A percentile compares a stretch with the other conserved stretches of the same genome.
Conservation (phyloP, 2,329 filamentous ascomycete species). For the Mollisiaceae sp. region DNA sequence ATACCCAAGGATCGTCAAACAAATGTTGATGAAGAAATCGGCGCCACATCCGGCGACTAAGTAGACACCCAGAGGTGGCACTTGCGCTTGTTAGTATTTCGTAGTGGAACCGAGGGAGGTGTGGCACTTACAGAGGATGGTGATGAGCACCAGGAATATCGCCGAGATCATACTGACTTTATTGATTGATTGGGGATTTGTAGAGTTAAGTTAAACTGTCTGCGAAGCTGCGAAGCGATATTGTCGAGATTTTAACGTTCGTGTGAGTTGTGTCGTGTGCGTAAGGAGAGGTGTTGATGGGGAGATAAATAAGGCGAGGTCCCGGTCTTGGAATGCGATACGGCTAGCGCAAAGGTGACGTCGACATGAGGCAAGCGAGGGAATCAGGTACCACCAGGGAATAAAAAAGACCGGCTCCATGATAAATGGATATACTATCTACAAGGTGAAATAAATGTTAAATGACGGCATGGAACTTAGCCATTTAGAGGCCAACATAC, state of each 20-base stretch:
- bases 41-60: conserved; percentile 48
- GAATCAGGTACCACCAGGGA: not conserved
- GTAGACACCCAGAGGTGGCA: conserved; percentile 49
- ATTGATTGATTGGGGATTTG: not conserved
- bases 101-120: not conserved
- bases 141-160: conserved; percentile 51
- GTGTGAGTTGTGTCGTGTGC: not conserved
- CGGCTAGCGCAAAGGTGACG: not conserved
- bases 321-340: conserved; percentile 5
- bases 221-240: not conserved
- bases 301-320: conserved; percentile 2
- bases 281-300: not conserved
- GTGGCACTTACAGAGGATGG: conserved; percentile 48
- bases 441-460: too few species aligned
- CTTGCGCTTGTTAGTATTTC: conserved; percentile 30
- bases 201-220: not conserved
- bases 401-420: not conserved
- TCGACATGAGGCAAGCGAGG: not conserved
- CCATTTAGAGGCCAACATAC: too few species aligned
- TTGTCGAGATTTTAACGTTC: not conserved
- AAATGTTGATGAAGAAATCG: conserved; percentile 50
- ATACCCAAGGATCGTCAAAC: conserved; percentile 46
- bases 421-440: not conserved
- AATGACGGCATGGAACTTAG: too few species aligned
- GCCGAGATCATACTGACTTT: conserved; percentile 45